Percentiles rank a stretch among this genome's conserved stretches.
These are phyloP conservation scores for Zelonia costaricensis DNA, from an alignment of 208 protist genomes.

Conservation along the genomic window DNA sequence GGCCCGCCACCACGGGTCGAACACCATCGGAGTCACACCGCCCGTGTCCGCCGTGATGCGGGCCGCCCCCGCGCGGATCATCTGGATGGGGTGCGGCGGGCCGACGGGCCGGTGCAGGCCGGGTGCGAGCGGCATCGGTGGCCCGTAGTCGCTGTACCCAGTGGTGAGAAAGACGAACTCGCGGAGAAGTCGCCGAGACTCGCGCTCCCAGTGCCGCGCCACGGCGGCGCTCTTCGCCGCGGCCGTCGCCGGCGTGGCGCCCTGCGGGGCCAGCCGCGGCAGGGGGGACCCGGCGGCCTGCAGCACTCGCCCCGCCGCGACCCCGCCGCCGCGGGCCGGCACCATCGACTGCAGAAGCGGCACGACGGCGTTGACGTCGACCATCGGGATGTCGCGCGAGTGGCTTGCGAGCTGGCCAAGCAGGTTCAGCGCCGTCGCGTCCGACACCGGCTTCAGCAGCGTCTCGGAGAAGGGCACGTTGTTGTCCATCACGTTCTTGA, in stretches of 20 bases:
- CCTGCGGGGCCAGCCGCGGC: background rate
- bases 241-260: background rate
- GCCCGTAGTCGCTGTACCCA: slow-evolving; percentile 20
- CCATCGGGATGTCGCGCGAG: slow-evolving; percentile 51
- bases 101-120: slow-evolving; percentile 27
- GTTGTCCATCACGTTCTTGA: slow-evolving; percentile 79
- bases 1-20: slow-evolving; percentile 88
- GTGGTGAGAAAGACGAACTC: slow-evolving; percentile 63
- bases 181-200: slow-evolving; percentile 46
- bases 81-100: slow-evolving; percentile 42
- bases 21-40: slow-evolving; percentile 58
- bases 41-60: slow-evolving; percentile 42
- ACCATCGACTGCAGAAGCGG: slow-evolving; percentile 45
- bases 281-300: background rate
- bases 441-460: slow-evolving; percentile 68
- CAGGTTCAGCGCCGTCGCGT: slow-evolving; percentile 61
- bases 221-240: background rate
- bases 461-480: slow-evolving; percentile 62
- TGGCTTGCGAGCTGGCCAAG: slow-evolving; percentile 25
- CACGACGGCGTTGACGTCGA: slow-evolving; percentile 78
- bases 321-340: background rate
- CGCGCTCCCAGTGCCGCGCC: slow-evolving; percentile 32
- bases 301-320: background rate
- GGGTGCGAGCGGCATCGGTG: slow-evolving; percentile 26
- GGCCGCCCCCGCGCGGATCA: slow-evolving; percentile 41